Percentiles rank a stretch among this genome's conserved stretches.
These are phyloP conservation scores for Cynara cardunculus DNA, from an alignment of 129 eudicot genomes.

Conservation along the genomic window DNA sequence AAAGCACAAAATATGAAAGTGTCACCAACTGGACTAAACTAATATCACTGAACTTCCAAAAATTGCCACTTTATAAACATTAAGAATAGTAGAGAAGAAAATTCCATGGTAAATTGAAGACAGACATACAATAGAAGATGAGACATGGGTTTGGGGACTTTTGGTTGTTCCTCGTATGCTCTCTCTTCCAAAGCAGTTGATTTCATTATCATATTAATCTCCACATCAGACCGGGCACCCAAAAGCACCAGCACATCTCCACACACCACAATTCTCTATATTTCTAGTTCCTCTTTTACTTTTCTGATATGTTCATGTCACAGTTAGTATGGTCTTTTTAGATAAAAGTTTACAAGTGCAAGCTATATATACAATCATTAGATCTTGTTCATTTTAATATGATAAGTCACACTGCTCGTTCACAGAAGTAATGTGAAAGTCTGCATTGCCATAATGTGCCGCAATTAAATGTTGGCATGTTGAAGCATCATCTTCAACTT, in stretches of 20 bases:
- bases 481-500: constrained; percentile 1
- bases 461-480: neutral
- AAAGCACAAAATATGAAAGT: neutral
- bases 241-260: neutral
- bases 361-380: neutral
- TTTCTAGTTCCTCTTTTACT: neutral
- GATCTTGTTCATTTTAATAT: neutral
- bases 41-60: neutral
- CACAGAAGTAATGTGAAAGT: neutral
- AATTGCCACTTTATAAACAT: neutral
- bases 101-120: neutral
- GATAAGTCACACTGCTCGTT: neutral
- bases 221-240: neutral
- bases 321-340: neutral
- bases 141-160: neutral
- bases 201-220: neutral
- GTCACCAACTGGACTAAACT: neutral
- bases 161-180: neutral
- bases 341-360: neutral
- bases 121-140: neutral
- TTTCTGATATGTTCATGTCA: neutral
- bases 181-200: neutral
- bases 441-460: constrained; percentile 1
- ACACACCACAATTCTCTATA: neutral
- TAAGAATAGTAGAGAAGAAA: neutral